These are phyloP conservation scores for Rhinocladiella similis DNA, from an alignment of 2,329 filamentous ascomycete species.

Conservation along the genomic window DNA sequence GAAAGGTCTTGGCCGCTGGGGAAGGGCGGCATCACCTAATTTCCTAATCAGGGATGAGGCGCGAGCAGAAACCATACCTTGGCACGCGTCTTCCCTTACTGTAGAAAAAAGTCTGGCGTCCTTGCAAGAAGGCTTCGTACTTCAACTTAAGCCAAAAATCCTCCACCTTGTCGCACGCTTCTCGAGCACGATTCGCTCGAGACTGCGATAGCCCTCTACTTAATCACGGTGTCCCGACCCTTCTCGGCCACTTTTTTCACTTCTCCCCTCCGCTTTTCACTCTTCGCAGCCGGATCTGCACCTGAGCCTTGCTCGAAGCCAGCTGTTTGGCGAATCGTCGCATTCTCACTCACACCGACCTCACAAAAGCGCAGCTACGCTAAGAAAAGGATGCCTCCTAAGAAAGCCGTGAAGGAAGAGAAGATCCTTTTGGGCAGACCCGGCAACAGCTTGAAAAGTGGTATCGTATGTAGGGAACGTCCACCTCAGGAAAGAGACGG, in stretches of 20 bases:
- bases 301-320: conserved; percentile 43
- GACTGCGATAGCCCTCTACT: conserved; percentile 1
- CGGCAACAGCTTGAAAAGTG: conserved; percentile 98
- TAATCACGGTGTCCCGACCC: conserved; percentile 12
- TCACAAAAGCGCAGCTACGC: conserved; percentile 51
- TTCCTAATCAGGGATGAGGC: too few species aligned
- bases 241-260: conserved; percentile 44
- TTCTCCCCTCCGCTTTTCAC: conserved; percentile 56
- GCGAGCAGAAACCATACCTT: too few species aligned
- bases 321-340: conserved; percentile 20
- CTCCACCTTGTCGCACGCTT: neutral
- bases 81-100: too few species aligned
- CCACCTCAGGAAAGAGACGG: conserved; percentile 5
- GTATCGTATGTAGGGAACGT: conserved; percentile 76
- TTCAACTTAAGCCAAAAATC: too few species aligned
- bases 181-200: conserved; percentile 20
- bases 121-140: too few species aligned
- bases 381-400: conserved; percentile 85
- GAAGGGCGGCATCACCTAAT: too few species aligned
- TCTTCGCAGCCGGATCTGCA: conserved; percentile 68
- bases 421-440: conserved; percentile 95
- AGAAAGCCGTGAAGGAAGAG: conserved; percentile 88
- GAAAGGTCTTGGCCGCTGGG: too few species aligned
- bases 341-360: conserved; percentile 3
- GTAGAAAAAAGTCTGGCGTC: too few species aligned